Evolutionary conservation across 2,329 filamentous ascomycete species (phyloP), one percentile per base, ranked within the genome.

Genomic region (Alternaria arborescens): DNA sequence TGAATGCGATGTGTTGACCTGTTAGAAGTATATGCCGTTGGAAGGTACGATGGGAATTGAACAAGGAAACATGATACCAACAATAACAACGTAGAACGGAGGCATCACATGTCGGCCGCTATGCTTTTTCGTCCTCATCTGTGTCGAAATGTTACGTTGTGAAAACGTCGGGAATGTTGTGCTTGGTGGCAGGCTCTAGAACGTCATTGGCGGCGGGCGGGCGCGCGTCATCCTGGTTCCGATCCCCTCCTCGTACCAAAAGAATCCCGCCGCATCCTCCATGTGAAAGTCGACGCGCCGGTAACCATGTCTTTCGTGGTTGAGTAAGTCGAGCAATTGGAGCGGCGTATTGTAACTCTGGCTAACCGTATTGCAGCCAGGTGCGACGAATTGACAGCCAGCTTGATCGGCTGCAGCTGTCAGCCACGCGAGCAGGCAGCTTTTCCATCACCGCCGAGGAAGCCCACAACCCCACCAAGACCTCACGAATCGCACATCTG

Each of bases 391-490:
- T 89, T 64, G 86, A 89, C 73, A 79, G 81, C 58, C 84, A 86
- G 65, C 80, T 89, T 54, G 86, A 88, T 68, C 84, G 82, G 53
- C 74, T 88, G 54, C 85, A 87, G 67, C 80, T 88, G 46, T 80
- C 62, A 66, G 64, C 70, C 32, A 67, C 69, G 46, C 77, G 57
- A 41, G 71, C 48, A 38, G 59, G 76, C 70, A 69, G 62, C 62
- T 70, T 73, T 50, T 68, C 70, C 54, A 69, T 77, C 54, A 71
- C 67, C 62, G 66, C 67, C 44, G 76, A 76, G 63, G 75, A 75
- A 55, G 74, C 71, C 58, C 77, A 76, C 58, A 71, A 77, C 53
- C 68, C 70, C 51, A 73, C 66, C 79, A 84, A 63, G 65, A 70
- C 60, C 81, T 87, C 52, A 80, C 89, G 68, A 80, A 87, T 76